phyloP scores from a whole-genome alignment of 306 rosid species.

The Alnus rubra region DNA sequence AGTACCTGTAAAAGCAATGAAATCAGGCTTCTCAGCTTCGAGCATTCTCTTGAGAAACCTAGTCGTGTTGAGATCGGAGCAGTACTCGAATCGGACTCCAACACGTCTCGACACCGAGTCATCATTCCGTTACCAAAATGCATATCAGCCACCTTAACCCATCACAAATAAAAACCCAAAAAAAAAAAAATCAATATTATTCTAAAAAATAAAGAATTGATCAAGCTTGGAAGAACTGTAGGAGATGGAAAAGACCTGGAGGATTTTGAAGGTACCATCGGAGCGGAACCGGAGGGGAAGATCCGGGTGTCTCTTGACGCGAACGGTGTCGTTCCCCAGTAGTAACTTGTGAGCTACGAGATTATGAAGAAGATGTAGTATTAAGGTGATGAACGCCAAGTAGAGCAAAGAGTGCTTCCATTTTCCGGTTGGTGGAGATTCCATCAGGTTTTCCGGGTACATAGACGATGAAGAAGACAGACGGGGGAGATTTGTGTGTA shows the following conservation, averaged over 20 bases:
- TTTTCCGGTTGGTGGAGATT: constrained; percentile 16
- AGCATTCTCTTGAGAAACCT: constrained; percentile 57
- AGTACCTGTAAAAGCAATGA: constrained; percentile 84
- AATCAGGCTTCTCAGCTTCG: constrained; percentile 68
- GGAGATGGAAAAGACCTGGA: constrained; percentile 47
- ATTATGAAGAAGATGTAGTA: constrained; percentile 41
- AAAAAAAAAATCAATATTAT: background rate
- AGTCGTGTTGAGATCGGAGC: constrained; percentile 91
- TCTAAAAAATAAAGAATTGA: background rate
- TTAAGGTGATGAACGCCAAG: constrained; percentile 27
- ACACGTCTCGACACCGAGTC: constrained; percentile 72
- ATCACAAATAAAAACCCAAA: background rate
- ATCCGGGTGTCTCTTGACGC: constrained; percentile 48
- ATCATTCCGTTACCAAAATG: constrained; percentile 68
- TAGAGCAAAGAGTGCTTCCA: constrained; percentile 48
- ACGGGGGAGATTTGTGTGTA: too few relatives aligned
- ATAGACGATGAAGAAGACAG: too few relatives aligned
- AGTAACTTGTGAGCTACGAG: constrained; percentile 35
- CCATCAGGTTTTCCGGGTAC: constrained; percentile 13
- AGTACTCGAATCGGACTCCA: constrained; percentile 58
- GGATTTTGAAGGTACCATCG: constrained; percentile 88
- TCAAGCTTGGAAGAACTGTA: background rate
- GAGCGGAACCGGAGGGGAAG: constrained; percentile 86
- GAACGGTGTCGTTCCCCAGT: constrained; percentile 39
- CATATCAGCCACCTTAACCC: constrained; percentile 85